A percentile compares a stretch with the other conserved stretches of the same genome.
Evolutionary conservation across 768 basidiomycete species (phyloP).

Genomic region (Mycena haematopus): DNA sequence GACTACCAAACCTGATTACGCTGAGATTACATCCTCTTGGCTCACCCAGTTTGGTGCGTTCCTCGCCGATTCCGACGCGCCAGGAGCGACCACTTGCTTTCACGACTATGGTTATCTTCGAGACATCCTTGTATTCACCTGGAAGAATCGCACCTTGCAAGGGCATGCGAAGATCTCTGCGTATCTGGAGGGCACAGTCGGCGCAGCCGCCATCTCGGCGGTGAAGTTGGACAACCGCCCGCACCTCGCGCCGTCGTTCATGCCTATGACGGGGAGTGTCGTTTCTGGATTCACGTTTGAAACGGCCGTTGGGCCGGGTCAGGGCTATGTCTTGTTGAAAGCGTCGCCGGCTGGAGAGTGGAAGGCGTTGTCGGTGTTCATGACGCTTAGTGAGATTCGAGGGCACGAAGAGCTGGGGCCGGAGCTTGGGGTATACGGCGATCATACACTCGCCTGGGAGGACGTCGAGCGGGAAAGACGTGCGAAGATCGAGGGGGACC

Average conservation of each 20-base stretch:
- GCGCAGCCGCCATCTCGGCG: not conserved
- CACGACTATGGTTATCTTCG: slow-evolving; percentile 19
- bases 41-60: not conserved
- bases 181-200: slow-evolving; percentile 15
- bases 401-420: slow-evolving; percentile 31
- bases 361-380: slow-evolving; percentile 26
- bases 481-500: slow-evolving; percentile 28
- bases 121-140: slow-evolving; percentile 28
- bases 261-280: slow-evolving; percentile 6
- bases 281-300: slow-evolving; percentile 31
- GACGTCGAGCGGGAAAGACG: slow-evolving; percentile 25
- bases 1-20: not conserved
- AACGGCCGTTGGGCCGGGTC: slow-evolving; percentile 20
- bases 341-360: slow-evolving; percentile 16
- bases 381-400: slow-evolving; percentile 24
- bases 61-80: not conserved
- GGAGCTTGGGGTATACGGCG: slow-evolving; percentile 26
- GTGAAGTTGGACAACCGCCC: not conserved
- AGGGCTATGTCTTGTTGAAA: slow-evolving; percentile 18
- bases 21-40: slow-evolving; percentile 8
- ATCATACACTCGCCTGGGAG: slow-evolving; percentile 26
- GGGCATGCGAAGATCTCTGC: slow-evolving; percentile 24
- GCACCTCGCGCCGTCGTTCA: slow-evolving; percentile 13
- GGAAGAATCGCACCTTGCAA: slow-evolving; percentile 19
- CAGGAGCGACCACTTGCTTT: not conserved